These are phyloP conservation scores for Pythium biforme DNA, from an alignment of 352 stramenopile genomes.

Conservation along the genomic window DNA sequence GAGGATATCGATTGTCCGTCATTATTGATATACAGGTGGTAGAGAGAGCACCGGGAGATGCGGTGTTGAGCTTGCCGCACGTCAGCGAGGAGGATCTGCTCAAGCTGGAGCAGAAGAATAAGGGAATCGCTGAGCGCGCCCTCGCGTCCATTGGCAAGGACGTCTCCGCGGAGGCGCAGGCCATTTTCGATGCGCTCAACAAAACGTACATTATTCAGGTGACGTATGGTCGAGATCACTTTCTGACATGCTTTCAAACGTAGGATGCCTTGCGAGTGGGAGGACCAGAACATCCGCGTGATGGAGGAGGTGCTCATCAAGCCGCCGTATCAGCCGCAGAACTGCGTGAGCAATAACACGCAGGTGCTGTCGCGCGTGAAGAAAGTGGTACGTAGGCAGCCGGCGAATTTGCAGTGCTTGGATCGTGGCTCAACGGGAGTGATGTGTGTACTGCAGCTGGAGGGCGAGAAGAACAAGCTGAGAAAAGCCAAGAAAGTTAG, in stretches of 20 bases:
- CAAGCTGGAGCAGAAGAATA: slow-evolving; percentile 77
- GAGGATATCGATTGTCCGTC: background rate
- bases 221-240: background rate
- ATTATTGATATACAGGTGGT: slow-evolving; percentile 33
- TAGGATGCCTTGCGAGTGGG: slow-evolving; percentile 86
- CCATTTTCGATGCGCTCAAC: slow-evolving; percentile 87
- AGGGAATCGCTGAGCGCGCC: slow-evolving; percentile 58
- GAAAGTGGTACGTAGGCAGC: slow-evolving; percentile 68
- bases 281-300: slow-evolving; percentile 77
- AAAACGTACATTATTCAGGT: slow-evolving; percentile 62
- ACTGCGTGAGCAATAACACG: slow-evolving; percentile 71
- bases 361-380: slow-evolving; percentile 78
- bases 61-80: slow-evolving; percentile 40
- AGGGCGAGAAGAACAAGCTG: slow-evolving; percentile 75
- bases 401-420: background rate
- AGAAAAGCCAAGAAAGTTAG: slow-evolving; percentile 53
- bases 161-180: slow-evolving; percentile 65
- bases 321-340: slow-evolving; percentile 77
- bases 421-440: background rate
- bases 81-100: slow-evolving; percentile 74
- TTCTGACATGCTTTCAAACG: background rate
- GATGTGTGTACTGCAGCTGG: slow-evolving; percentile 34
- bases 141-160: slow-evolving; percentile 80
- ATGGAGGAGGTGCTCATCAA: slow-evolving; percentile 86
- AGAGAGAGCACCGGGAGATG: slow-evolving; percentile 44